These are phyloP conservation scores for Nannochloropsis salina DNA, from an alignment of 108 stramenopile species.

Conservation along the genomic window DNA sequence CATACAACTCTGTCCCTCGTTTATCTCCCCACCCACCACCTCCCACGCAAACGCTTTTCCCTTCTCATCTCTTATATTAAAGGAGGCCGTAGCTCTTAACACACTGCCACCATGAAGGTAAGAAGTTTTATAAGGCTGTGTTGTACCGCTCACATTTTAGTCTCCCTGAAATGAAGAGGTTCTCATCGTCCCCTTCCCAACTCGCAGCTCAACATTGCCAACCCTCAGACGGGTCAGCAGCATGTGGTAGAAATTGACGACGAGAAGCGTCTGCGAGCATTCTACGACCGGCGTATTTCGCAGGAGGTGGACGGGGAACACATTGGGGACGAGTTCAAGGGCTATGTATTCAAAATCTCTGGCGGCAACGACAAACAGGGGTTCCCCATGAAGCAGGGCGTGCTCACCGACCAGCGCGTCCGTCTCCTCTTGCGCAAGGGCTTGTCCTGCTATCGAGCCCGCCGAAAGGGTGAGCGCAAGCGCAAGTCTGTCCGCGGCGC, in stretches of 20 bases:
- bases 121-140: not conserved
- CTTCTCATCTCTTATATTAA: not conserved
- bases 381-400: conserved; percentile 99
- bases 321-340: conserved; percentile 96
- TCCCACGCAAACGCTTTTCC: not conserved
- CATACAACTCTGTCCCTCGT: too few species aligned
- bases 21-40: not conserved
- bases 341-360: conserved; percentile 93
- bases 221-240: conserved; percentile 89
- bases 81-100: not conserved
- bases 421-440: conserved; percentile 89
- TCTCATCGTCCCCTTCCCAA: not conserved
- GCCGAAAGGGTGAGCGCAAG: conserved; percentile 96
- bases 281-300: conserved; percentile 98
- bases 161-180: not conserved
- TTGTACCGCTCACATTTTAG: not conserved
- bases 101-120: not conserved
- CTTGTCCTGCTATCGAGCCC: conserved; percentile 61
- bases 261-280: conserved; percentile 91
- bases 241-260: conserved; percentile 98
- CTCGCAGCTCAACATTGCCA: conserved; percentile 93
- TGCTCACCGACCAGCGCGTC: conserved; percentile 93
- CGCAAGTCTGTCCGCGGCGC: conserved; percentile 98
- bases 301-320: conserved; percentile 91
- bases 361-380: conserved; percentile 99